Evolutionary conservation across 345 rosid genomes (phyloP).

Genomic region (Anastatica hierochuntica): DNA sequence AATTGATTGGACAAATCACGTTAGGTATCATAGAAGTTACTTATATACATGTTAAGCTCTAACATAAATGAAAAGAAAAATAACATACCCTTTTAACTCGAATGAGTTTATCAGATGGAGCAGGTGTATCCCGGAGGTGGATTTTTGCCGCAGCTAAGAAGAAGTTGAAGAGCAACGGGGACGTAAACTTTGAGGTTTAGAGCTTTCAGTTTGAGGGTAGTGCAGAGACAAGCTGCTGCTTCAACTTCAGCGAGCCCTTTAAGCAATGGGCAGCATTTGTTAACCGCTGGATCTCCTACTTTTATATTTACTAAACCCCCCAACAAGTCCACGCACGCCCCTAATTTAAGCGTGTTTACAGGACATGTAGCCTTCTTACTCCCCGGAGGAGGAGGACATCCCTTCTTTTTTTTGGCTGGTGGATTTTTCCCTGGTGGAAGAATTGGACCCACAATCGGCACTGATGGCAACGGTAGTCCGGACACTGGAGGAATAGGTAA

Average conservation of each 20-base stretch:
- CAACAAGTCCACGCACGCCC: slow-evolving; percentile 84
- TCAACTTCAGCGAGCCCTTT: slow-evolving; percentile 67
- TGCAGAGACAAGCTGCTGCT: slow-evolving; percentile 90
- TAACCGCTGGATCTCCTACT: slow-evolving; percentile 65
- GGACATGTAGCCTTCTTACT: slow-evolving; percentile 45
- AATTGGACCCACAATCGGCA: slow-evolving; percentile 20
- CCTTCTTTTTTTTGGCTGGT: slow-evolving; percentile 11
- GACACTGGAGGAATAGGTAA: slow-evolving; percentile 4
- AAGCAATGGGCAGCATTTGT: slow-evolving; percentile 77
- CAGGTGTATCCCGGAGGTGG: slow-evolving; percentile 98
- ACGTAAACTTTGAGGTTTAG: slow-evolving; percentile 74
- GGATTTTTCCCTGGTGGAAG: slow-evolving; percentile 23
- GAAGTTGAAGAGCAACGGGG: slow-evolving; percentile 93
- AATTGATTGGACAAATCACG: no score
- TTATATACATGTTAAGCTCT: no score
- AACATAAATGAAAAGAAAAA: neutral
- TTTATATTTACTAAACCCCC: slow-evolving; percentile 82
- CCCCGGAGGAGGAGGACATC: slow-evolving; percentile 33
- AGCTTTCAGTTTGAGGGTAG: slow-evolving; percentile 75
- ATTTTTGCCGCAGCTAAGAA: slow-evolving; percentile 82
- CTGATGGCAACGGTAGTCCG: slow-evolving; percentile 20
- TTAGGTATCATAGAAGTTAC: no score
- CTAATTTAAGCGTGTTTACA: slow-evolving; percentile 66
- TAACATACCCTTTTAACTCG: slow-evolving; percentile 4
- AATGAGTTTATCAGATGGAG: slow-evolving; percentile 35